phyloP scores from a whole-genome alignment of 768 basidiomycete species.

The Boletus eberwhitei region DNA sequence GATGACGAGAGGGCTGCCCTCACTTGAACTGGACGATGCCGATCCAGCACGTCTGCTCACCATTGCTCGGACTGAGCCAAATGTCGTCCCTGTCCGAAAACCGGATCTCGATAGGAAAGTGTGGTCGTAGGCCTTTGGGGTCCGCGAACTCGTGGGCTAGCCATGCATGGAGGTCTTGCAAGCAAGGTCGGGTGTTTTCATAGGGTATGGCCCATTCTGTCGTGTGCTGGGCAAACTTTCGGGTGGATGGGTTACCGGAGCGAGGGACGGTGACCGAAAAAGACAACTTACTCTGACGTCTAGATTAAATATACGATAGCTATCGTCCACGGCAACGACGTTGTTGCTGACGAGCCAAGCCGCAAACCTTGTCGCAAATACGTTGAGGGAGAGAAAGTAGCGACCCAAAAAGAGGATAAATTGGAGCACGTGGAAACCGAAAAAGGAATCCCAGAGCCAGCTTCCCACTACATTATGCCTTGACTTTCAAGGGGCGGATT shows the following conservation, averaged over 20 bases:
- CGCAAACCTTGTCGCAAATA: constrained; percentile 58
- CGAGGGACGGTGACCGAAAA: not conserved
- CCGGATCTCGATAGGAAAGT: constrained; percentile 92
- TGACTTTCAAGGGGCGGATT: constrained; percentile 30
- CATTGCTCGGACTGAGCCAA: constrained; percentile 88
- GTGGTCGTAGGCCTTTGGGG: constrained; percentile 74
- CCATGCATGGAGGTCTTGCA: constrained; percentile 71
- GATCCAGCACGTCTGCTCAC: constrained; percentile 83
- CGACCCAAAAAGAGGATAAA: constrained; percentile 77
- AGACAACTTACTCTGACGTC: constrained; percentile 77
- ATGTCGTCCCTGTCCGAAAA: constrained; percentile 88
- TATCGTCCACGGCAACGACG: constrained; percentile 68
- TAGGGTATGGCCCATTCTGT: constrained; percentile 94
- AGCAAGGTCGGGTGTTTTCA: constrained; percentile 57
- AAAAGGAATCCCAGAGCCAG: constrained; percentile 68
- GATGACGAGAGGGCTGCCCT: constrained; percentile 27
- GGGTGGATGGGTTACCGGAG: constrained; percentile 4
- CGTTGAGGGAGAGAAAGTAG: constrained; percentile 59
- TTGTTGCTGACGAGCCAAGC: constrained; percentile 62
- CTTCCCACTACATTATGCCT: constrained; percentile 42
- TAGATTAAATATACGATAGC: constrained; percentile 84
- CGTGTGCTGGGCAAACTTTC: constrained; percentile 81
- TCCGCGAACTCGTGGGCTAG: constrained; percentile 62
- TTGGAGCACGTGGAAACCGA: constrained; percentile 82
- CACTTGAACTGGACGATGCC: constrained; percentile 98